Base-by-base conservation (phyloP, 2,329 filamentous ascomycete genomes). In the Nigrospora oryzae region DNA sequence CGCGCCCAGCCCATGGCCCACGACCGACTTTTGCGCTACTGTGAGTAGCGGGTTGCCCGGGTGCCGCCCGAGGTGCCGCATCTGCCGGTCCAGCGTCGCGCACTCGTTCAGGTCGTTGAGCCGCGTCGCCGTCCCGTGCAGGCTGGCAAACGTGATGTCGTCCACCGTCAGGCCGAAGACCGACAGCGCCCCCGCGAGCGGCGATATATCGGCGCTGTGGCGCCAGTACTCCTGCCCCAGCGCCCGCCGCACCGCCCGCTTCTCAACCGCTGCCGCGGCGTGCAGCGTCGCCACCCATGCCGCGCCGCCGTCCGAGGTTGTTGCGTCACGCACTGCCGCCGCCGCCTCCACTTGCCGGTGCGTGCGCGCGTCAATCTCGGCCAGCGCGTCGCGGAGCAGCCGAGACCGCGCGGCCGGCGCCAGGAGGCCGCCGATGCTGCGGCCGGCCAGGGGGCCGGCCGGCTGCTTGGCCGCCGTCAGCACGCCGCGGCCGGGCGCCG, bases 81-180 rank as follows among this genome's bases (percentile, higher is more conserved):
- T 81, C 70, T 98, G 93, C 65, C 96, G 83, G 75, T 90, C 95
- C 57, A 98, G 85, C 60, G 96, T 91, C 44, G 90, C 89, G 15
- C 91, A 97, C 67, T 98, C 93, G 69, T 98, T 98, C 83, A 96
- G 96, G 74, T 98, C 93, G 66, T 98, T 98, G 55, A 91, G 91
- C 62, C 94, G 89, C 52, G 93, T 98, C 1, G 91, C 97, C 34
- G 93, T 98, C 59, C 93, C 93, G 73, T 98, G 93, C 87, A 97
- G 97, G 12, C 91, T 97, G 14, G 93, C 91, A 51, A 98, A 89
- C 56, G 77, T 86, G 32, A 98, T 81, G 59, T 98, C 93, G 60
- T 98, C 93, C 53, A 98, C 88, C 11, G 91, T 97, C 45, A 98
- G 84, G 62, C 91, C 91, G 93, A 93, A 98, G 11, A 91, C 97